Evolutionary conservation across 2,329 filamentous ascomycete genomes (phyloP), one percentile per base, ranked within the genome.

Genomic region (Pseudocercospora fuligena): DNA sequence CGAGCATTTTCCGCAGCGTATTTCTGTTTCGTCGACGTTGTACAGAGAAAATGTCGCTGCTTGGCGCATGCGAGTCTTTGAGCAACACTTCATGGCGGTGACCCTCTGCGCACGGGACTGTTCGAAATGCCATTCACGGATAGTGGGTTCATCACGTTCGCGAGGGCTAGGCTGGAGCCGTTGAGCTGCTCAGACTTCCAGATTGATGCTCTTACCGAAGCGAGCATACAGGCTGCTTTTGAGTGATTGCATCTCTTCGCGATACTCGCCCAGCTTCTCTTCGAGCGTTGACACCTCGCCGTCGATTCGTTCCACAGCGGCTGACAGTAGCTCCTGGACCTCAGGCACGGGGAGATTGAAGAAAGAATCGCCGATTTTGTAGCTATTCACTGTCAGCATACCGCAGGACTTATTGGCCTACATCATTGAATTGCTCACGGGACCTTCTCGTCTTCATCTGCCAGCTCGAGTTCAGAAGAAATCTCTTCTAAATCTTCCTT

Each of bases 401-500:
- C 6, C 72, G 36, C 56, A 29, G 63, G 49, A 31, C 61, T 11
- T 7, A 8, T 19, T n/a, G 5, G 40, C 40, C 16, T 7, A 33
- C 36, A 14, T 16, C 36, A 14, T 16, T 23, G 23, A 43, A n/a
- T 5, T 14, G 82, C 90, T 78, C 86, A 97, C 92, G 92, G 94
- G 23, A 99, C 89, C 76, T 91, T 89, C 61, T 97, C 93, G 74
- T 98, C 94, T 79, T 99, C 95, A 79, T 98, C 94, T 61, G 93
- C 92, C 19, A 99, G 88, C 81, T 99, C 95, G 56, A 99, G 86
- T 79, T 99, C 95, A 62, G 86, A 92, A 1, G 90, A 91, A 63
- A 99, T 87, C 79, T 99, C 95, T 78, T 98, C 94, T 3, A 98
- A 87, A 77, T 98, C 95, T 80, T 99, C 95, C 82, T 97, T 98